phyloP scores from a whole-genome alignment of 208 protist genomes.

The Giardia muris region DNA sequence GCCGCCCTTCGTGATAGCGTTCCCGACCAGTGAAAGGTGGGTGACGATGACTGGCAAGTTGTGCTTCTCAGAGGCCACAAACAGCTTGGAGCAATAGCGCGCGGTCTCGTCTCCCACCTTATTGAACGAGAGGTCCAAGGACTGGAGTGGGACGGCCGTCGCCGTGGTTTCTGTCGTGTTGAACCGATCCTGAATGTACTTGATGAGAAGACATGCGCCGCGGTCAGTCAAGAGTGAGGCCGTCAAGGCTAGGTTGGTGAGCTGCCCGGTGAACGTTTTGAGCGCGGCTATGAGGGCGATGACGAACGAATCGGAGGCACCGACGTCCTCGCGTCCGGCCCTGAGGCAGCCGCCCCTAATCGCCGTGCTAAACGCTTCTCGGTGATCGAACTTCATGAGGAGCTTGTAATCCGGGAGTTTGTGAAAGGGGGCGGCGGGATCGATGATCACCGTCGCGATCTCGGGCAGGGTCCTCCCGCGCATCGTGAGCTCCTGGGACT shows the following conservation, averaged over 20 bases:
- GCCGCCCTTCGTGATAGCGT: not conserved
- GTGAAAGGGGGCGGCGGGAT: not conserved
- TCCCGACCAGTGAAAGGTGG: not conserved
- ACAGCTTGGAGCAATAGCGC: not conserved
- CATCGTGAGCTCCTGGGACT: not conserved
- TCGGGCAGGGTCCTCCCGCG: not conserved
- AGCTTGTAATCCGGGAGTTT: not conserved
- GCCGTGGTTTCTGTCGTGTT: not conserved
- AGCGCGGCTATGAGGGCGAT: not conserved
- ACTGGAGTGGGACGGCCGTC: not conserved
- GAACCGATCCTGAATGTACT: not conserved
- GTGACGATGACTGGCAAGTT: not conserved
- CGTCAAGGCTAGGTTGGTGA: not conserved
- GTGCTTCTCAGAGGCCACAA: not conserved
- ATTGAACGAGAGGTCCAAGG: not conserved
- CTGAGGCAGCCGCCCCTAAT: not conserved
- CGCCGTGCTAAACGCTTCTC: not conserved
- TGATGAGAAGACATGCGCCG: not conserved
- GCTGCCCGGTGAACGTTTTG: not conserved
- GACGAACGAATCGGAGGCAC: not conserved
- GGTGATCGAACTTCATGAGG: not conserved
- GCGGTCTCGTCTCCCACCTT: not conserved
- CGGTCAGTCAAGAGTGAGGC: not conserved
- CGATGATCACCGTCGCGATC: not conserved
- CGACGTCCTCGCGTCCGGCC: not conserved